Conservation (phyloP, 345 rosid genomes). For the Cochlearia excelsa region DNA sequence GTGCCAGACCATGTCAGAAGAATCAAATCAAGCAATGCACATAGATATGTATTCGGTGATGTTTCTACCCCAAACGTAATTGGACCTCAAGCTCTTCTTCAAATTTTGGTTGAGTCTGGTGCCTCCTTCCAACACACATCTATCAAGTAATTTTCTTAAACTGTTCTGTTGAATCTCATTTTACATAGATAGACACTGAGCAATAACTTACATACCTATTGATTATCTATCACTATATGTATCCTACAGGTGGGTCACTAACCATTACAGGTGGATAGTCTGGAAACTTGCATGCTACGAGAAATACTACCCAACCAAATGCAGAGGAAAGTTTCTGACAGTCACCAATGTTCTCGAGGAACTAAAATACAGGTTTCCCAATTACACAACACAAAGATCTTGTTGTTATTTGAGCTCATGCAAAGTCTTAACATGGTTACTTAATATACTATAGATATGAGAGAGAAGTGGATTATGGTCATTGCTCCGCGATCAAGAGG, state of each 20-base stretch:
- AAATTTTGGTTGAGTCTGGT: slow-evolving; percentile 64
- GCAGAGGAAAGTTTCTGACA: slow-evolving; percentile 62
- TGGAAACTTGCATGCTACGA: slow-evolving; percentile 93
- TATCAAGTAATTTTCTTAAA: slow-evolving; percentile 47
- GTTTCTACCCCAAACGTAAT: slow-evolving; percentile 48
- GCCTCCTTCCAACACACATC: slow-evolving; percentile 60
- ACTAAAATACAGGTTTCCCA: slow-evolving; percentile 77
- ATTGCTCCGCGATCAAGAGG: slow-evolving; percentile 82
- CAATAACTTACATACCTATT: not conserved
- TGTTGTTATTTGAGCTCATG: slow-evolving; percentile 14
- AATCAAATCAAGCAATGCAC: slow-evolving; percentile 57
- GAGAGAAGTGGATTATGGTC: slow-evolving; percentile 89
- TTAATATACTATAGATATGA: slow-evolving; percentile 59
- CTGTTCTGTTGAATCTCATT: not conserved
- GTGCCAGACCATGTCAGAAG: slow-evolving; percentile 39
- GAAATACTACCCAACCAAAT: slow-evolving; percentile 51
- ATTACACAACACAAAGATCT: not conserved
- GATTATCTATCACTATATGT: slow-evolving; percentile 14
- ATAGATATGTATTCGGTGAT: slow-evolving; percentile 51
- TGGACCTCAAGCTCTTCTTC: slow-evolving; percentile 55
- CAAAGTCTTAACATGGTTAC: slow-evolving; percentile 22
- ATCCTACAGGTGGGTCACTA: slow-evolving; percentile 69
- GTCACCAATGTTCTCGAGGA: slow-evolving; percentile 81
- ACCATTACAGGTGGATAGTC: slow-evolving; percentile 92
- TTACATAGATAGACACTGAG: slow-evolving; percentile 10